Base-by-base conservation (phyloP, 1,284 basidiomycete genomes). In the Gymnopus androsaceus region DNA sequence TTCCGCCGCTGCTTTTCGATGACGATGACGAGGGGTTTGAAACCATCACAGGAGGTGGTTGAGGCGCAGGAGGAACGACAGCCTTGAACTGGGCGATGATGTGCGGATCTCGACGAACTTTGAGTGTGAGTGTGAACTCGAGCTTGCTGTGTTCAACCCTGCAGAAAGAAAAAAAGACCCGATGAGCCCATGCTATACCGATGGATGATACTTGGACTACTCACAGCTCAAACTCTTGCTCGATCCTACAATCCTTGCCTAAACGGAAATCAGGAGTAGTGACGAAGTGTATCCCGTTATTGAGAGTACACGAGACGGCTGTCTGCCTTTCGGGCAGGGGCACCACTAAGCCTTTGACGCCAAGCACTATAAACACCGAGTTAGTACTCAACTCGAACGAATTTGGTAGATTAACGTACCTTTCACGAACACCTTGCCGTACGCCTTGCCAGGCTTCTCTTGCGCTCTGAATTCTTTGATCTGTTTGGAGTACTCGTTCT, bases 201-300 rank as follows among this genome's bases (percentile, higher is more conserved):
- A 42, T 5, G 23, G 11, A 14, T 27, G 2, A 33, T 33, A 9
- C 40, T 8, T 34, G 49, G 19, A 41, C 47, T 8, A 78, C 92
- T 61, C 66, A 94, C 93, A 96, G 75, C 66, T 97, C 94, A 65
- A 98, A 98, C 70, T 98, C 95, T 69, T 96, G 94, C 49, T 92
- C 88, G 60, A 98, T 92, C 19, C 78, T 78, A 54, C 83, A 84
- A 27, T 89, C 85, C 36, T 78, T 73, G 30, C 73, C 75, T 3
- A 98, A 75, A 9, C 76, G 74, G 40, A 80, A 81, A 64, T 93
- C 91, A 0, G 93, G 94, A 0, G 95, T 98, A 4, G 92, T 93
- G 54, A 99, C 96, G 63, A 90, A 95, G 72, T 98, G 95, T 56
- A 97, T 94, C 7, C 95, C 95, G 64, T 98, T 98, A 74, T 98